phyloP scores from a whole-genome alignment of 179 eudicot genomes.

The Heliamphora pulchella region DNA sequence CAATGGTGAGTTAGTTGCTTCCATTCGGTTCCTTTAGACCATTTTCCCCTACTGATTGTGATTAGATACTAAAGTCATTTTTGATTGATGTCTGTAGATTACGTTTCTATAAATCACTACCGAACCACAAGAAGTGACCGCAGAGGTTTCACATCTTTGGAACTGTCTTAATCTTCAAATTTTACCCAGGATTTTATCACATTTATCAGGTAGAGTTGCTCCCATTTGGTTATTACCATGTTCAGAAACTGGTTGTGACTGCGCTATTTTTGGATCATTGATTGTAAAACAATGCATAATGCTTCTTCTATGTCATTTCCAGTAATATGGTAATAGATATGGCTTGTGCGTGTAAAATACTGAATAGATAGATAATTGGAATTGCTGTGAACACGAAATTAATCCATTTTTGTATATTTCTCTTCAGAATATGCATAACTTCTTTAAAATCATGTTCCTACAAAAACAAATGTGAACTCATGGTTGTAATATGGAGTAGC shows the following conservation, averaged over 20 bases:
- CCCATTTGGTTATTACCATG: neutral
- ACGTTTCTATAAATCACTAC: neutral
- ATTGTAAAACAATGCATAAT: neutral
- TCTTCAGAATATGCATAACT: neutral
- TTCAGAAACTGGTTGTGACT: neutral
- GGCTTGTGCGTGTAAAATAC: neutral
- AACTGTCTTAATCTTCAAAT: neutral
- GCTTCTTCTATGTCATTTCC: no score
- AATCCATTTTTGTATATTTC: neutral
- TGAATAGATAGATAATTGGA: neutral
- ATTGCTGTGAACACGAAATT: neutral
- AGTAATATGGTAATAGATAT: neutral
- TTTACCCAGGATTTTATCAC: neutral
- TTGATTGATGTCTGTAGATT: conserved; percentile 8
- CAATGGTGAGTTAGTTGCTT: conserved; percentile 15
- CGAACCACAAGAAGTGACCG: neutral
- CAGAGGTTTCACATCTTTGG: neutral
- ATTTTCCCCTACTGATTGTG: neutral
- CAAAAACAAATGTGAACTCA: neutral
- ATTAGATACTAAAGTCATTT: conserved; percentile 9
- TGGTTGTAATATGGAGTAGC: neutral
- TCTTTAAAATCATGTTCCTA: neutral
- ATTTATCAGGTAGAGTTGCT: conserved; percentile 3
- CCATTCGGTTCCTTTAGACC: neutral
- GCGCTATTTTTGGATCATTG: neutral